Base-by-base conservation (phyloP, 2,329 filamentous ascomycete species). In the Rhynchosporium agropyri region DNA sequence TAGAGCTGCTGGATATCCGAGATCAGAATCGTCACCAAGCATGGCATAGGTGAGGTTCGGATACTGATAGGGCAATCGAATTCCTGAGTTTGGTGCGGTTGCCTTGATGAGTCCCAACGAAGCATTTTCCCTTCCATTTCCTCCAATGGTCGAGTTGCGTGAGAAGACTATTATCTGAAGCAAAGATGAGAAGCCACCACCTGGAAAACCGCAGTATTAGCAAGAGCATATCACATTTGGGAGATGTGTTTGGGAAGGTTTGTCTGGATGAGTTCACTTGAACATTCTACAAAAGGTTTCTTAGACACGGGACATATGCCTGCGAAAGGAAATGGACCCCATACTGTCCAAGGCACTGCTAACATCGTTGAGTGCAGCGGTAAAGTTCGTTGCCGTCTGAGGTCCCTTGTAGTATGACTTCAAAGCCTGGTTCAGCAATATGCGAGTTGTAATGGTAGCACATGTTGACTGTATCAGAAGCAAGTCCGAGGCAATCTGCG, bases 401-500 rank as follows among this genome's bases (percentile, higher is more conserved):
- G 90, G 89, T 26, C 83, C 82, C 38, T 70, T 65, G 67, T 84
- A 87, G 70, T 83, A 88, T 10, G 74, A 69, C 58, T 71, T 67
- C 38, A 89, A 74, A 4, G 83, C 79, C 15, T 77, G 62, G 70
- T 89, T 86, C 20, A 89, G 76, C 28, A 89, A 73, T 26, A 89
- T 75, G 64, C 87, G 80, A 0, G 90, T 92, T 6, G 88, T 81
- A 50, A 95, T 88, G 60, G 89, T 88, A 61, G 83, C 81, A 72
- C 88, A 89, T 63, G 87, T 89, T 38, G 89, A 89, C 77, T 92
- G 85, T 68, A 96, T 85, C 58, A 97, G 83, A 58, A 91, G 82
- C 61, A 97, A 83, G 73, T 92, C 90, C 58, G 91, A 89, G 5
- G 89, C 81, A 66, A 97, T 83, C 73, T 94, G 89, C 36, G 90